Percentiles rank a stretch among this genome's conserved stretches.
Conservation (phyloP, 495 filamentous ascomycete species). For the Daldinia decipiens region DNA sequence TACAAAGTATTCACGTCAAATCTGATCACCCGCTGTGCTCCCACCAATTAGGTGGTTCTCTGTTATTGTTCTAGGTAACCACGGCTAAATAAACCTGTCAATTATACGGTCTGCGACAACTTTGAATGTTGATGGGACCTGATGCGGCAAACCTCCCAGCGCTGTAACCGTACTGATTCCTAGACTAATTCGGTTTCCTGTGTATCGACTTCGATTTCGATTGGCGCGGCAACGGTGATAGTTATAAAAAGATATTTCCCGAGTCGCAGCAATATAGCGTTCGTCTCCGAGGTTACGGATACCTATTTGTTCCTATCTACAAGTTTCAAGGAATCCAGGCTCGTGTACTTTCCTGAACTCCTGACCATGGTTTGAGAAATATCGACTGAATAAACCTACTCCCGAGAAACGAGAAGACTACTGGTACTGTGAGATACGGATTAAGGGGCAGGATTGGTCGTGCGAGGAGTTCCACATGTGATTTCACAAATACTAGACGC, state of each 20-base stretch:
- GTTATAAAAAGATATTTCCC: neutral
- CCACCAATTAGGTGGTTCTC: neutral
- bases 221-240: neutral
- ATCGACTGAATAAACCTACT: neutral
- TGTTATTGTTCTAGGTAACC: neutral
- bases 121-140: conserved; percentile 9
- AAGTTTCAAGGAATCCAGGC: neutral
- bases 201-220: conserved; percentile 14
- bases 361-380: neutral
- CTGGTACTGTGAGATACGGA: neutral
- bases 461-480: neutral
- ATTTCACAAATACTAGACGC: conserved; percentile 1
- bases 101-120: neutral
- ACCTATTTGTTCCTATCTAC: neutral
- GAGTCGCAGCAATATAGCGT: neutral
- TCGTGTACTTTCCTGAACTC: neutral
- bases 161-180: neutral
- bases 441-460: no score
- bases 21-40: neutral
- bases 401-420: neutral
- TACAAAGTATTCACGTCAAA: neutral
- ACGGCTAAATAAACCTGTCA: neutral
- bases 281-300: neutral
- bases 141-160: conserved; percentile 3
- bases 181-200: neutral